Conservation (phyloP, 208 protist genomes). For the Leishmania aethiopica region DNA sequence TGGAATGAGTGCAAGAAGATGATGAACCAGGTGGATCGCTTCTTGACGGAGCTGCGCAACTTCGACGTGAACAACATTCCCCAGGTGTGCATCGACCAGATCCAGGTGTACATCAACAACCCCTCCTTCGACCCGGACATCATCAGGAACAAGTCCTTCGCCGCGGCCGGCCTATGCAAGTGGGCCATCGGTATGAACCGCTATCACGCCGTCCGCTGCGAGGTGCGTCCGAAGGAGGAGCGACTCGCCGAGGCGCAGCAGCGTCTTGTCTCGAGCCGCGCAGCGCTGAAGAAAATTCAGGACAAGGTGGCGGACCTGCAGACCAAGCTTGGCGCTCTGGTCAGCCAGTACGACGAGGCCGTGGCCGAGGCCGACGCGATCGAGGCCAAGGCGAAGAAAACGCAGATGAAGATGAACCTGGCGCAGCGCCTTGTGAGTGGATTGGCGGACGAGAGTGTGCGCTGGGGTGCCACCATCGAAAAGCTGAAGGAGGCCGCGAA, state of each 20-base stretch:
- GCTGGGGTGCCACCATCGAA: slow-evolving; percentile 95
- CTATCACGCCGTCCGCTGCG: slow-evolving; percentile 96
- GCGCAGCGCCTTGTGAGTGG: slow-evolving; percentile 95
- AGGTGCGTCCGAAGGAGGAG: slow-evolving; percentile 97
- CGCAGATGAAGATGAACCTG: slow-evolving; percentile 94
- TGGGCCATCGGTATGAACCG: slow-evolving; percentile 97
- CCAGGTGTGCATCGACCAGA: slow-evolving; percentile 94
- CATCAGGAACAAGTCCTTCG: slow-evolving; percentile 94
- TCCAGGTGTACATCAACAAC: slow-evolving; percentile 94
- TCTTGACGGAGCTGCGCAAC: slow-evolving; percentile 92
- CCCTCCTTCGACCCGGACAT: slow-evolving; percentile 91
- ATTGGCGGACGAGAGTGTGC: slow-evolving; percentile 96
- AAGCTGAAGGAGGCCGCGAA: slow-evolving; percentile 87
- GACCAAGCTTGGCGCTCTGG: slow-evolving; percentile 92
- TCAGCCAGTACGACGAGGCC: slow-evolving; percentile 95
- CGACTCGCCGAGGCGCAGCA: slow-evolving; percentile 92
- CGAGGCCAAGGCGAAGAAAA: slow-evolving; percentile 94
- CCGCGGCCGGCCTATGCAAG: slow-evolving; percentile 97
- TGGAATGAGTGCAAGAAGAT: slow-evolving; percentile 98
- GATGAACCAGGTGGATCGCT: slow-evolving; percentile 96
- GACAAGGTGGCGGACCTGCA: slow-evolving; percentile 95
- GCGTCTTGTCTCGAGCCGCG: slow-evolving; percentile 85
- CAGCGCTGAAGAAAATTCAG: slow-evolving; percentile 94
- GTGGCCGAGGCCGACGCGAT: slow-evolving; percentile 93
- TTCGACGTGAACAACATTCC: slow-evolving; percentile 97